Evolutionary conservation across 2,329 filamentous ascomycete genomes (phyloP), one percentile per base, ranked within the genome.

Genomic region (Cryphonectria nitschkei): DNA sequence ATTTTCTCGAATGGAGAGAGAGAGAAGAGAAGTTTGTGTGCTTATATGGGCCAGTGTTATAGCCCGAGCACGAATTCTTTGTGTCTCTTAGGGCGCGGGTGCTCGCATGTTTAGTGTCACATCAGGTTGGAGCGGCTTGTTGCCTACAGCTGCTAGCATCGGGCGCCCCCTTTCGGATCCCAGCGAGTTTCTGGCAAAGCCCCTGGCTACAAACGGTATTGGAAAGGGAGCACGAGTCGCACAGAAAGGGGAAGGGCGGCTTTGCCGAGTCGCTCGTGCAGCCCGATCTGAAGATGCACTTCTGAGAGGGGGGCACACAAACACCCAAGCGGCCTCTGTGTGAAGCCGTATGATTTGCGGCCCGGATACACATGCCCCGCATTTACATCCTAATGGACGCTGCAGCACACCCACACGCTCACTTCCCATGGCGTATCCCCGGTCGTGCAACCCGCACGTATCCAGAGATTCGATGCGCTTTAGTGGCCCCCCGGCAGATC

Each of bases 401-500:
- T 61, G 52, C 58, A 69, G 67, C 69, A 69, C 69, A 68, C 69
- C 43, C 66, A 67, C 65, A 61, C 37, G 22, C 16, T 8, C 37
- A 19, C 6, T 32, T 2, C 37, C 16, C 58, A 37, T 34, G 13
- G 19, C 29, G 63, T 52, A 50, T 22, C 19, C 26, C n/a, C 66
- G 65, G 52, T 70, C 52, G 62, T 68, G 54, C 43, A 65, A 54
- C 71, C 43, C 19, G 54, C 43, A 26, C 34, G 7, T 37, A 39
- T 32, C 29, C 26, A n/a, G 19, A 14, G 1, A 32, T 14, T 65
- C 7, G 41, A 32, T 37, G 62, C 22, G 43, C 50, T 39, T 43
- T 71, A 71, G 54, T 72, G 65, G 66, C 60, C 63, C 37, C 66
- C 66, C 37, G 26, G 9, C 52, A 65, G 69, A 60, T 65, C 62